Conservation (phyloP, 331 rosid genomes). For the Arachis monticola region DNA sequence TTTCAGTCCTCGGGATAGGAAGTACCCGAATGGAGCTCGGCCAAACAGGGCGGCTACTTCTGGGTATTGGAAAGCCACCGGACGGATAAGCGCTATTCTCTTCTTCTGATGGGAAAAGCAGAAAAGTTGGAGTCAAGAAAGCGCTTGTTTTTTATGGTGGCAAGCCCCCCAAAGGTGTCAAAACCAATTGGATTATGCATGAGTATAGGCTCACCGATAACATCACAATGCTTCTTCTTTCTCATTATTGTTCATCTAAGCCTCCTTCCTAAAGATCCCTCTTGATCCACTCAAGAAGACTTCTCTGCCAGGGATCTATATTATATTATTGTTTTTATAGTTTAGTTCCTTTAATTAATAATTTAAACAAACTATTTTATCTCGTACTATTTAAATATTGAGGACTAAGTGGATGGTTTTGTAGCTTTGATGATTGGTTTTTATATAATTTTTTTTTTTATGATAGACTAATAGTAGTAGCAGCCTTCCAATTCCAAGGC, state of each 20-base stretch:
- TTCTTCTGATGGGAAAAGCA: constrained; percentile 51
- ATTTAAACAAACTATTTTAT: no score
- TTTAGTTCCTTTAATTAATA: no score
- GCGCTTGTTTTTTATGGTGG: constrained; percentile 91
- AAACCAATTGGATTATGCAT: constrained; percentile 96
- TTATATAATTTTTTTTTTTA: no score
- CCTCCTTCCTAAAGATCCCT: constrained; percentile 37
- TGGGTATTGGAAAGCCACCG: constrained; percentile 95
- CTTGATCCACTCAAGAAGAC: constrained; percentile 50
- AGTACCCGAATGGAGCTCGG: constrained; percentile 89
- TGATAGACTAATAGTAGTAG: no score
- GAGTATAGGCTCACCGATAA: constrained; percentile 65
- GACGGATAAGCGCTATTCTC: constrained; percentile 87
- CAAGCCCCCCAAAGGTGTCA: constrained; percentile 84
- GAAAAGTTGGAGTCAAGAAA: constrained; percentile 80
- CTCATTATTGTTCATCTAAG: no score
- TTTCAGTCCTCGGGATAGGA: constrained; percentile 87
- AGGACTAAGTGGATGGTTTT: no score
- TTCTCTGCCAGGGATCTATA: constrained; percentile 62
- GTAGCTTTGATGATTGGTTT: constrained; percentile 89
- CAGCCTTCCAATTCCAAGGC: constrained; percentile 64
- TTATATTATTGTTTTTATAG: no score
- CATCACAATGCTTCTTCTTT: neutral
- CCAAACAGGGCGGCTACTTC: constrained; percentile 89
- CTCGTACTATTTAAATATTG: no score